phyloP scores from a whole-genome alignment of 768 basidiomycete genomes.

The Naganishia kalamii region DNA sequence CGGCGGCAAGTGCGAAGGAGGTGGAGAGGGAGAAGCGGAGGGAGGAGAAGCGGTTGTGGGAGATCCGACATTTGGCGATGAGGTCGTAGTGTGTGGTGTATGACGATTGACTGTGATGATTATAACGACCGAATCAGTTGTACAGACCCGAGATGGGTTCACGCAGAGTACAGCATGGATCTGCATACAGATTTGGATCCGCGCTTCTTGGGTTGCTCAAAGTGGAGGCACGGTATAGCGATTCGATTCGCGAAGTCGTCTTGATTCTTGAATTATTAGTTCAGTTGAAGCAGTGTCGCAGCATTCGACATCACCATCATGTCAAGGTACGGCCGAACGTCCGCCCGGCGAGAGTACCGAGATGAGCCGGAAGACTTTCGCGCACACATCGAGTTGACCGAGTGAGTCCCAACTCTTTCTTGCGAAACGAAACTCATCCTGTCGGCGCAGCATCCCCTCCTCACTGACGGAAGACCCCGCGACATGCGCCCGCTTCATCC shows the following conservation, averaged over 20 bases:
- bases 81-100: background rate
- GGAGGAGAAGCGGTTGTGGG: constrained; percentile 44
- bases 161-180: too few relatives aligned
- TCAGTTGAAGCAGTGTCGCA: too few relatives aligned
- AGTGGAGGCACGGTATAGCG: too few relatives aligned
- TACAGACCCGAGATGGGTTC: too few relatives aligned
- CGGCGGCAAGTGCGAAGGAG: constrained; percentile 28
- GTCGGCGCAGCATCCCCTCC: background rate
- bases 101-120: too few relatives aligned
- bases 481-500: background rate
- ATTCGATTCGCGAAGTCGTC: too few relatives aligned
- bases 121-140: too few relatives aligned
- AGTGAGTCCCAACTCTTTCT: background rate
- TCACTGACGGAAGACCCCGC: background rate
- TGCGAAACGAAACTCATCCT: background rate
- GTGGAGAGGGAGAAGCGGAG: constrained; percentile 22
- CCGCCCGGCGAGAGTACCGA: background rate
- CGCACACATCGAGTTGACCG: background rate
- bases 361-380: background rate
- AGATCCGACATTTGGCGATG: constrained; percentile 43
- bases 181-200: too few relatives aligned
- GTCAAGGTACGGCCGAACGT: too few relatives aligned
- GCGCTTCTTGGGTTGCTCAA: too few relatives aligned
- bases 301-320: too few relatives aligned
- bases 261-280: too few relatives aligned